Evolutionary conservation across 2,329 filamentous ascomycete species (phyloP).

Genomic region (Xylaria arbuscula): DNA sequence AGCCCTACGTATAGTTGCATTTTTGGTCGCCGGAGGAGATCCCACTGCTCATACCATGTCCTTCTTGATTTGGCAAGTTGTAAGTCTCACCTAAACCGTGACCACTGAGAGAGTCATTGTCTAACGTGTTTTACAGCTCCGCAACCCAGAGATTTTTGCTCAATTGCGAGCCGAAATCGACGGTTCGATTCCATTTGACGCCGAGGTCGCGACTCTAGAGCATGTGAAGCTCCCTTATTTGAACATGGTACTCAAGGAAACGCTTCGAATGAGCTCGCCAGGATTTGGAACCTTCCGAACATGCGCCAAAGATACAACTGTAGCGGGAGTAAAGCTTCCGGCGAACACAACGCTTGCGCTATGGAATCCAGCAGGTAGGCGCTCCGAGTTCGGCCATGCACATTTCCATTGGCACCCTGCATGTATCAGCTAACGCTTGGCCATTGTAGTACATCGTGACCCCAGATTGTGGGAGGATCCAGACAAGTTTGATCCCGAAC

Average conservation of each 20-base stretch:
- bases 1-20: conserved; percentile 26
- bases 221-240: conserved; percentile 33
- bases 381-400: conserved; percentile 13
- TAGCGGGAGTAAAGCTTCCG: conserved; percentile 33
- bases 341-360: conserved; percentile 35
- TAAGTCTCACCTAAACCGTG: conserved; percentile 5
- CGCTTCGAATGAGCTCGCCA: conserved; percentile 30
- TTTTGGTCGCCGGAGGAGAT: conserved; percentile 34
- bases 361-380: conserved; percentile 34
- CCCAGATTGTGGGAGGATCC: conserved; percentile 35
- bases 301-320: conserved; percentile 31
- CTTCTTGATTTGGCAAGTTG: conserved; percentile 35
- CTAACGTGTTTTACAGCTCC: conserved; percentile 23
- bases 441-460: conserved; percentile 30
- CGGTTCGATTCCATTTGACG: conserved; percentile 31
- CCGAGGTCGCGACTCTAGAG: conserved; percentile 29
- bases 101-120: background rate
- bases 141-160: conserved; percentile 23
- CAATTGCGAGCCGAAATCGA: conserved; percentile 32
- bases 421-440: conserved; percentile 11
- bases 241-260: conserved; percentile 37
- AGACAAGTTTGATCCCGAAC: conserved; percentile 37
- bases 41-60: conserved; percentile 37
- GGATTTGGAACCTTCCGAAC: conserved; percentile 35
- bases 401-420: conserved; percentile 2